Evolutionary conservation across 2,329 filamentous ascomycete species (phyloP).

Genomic region (Sporothrix luriei): DNA sequence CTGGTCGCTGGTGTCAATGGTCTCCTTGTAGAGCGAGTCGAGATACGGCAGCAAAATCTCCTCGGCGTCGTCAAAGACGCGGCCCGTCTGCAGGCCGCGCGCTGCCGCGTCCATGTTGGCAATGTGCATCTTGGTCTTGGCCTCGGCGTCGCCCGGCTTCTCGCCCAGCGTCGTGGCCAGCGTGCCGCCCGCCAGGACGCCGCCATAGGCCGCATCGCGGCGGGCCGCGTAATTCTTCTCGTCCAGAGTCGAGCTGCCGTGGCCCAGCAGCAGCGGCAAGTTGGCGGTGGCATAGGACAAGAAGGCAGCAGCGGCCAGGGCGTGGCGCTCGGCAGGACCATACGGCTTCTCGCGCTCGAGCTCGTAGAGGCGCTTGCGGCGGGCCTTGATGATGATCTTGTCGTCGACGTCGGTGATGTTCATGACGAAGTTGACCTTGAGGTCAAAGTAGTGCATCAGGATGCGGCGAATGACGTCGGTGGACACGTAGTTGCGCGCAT

Average conservation of each 20-base stretch:
- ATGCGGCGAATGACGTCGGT: slow-evolving; percentile 75
- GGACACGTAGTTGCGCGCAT: slow-evolving; percentile 75
- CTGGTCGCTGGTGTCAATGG: slow-evolving; percentile 62
- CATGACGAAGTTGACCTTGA: slow-evolving; percentile 72
- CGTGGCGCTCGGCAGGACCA: slow-evolving; percentile 33
- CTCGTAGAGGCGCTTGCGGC: slow-evolving; percentile 38
- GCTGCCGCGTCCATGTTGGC: slow-evolving; percentile 38
- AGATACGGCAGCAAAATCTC: slow-evolving; percentile 68
- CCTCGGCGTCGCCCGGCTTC: slow-evolving; percentile 38
- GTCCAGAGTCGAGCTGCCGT: slow-evolving; percentile 23
- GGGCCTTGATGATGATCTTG: slow-evolving; percentile 48
- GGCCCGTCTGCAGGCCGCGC: slow-evolving; percentile 35
- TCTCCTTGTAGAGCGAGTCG: slow-evolving; percentile 59
- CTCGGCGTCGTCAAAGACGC: slow-evolving; percentile 61
- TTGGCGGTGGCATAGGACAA: slow-evolving; percentile 38
- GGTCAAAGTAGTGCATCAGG: slow-evolving; percentile 70
- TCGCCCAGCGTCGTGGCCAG: slow-evolving; percentile 34
- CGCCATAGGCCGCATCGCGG: slow-evolving; percentile 37
- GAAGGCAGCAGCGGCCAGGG: slow-evolving; percentile 36
- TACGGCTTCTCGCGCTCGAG: slow-evolving; percentile 36
- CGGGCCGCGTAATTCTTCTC: slow-evolving; percentile 35
- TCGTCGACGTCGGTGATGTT: slow-evolving; percentile 75
- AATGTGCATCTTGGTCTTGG: slow-evolving; percentile 39
- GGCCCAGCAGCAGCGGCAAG: slow-evolving; percentile 35
- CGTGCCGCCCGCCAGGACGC: slow-evolving; percentile 36